Conservation (phyloP, 805 yeast genomes). For the Kodamaea laetipori region DNA sequence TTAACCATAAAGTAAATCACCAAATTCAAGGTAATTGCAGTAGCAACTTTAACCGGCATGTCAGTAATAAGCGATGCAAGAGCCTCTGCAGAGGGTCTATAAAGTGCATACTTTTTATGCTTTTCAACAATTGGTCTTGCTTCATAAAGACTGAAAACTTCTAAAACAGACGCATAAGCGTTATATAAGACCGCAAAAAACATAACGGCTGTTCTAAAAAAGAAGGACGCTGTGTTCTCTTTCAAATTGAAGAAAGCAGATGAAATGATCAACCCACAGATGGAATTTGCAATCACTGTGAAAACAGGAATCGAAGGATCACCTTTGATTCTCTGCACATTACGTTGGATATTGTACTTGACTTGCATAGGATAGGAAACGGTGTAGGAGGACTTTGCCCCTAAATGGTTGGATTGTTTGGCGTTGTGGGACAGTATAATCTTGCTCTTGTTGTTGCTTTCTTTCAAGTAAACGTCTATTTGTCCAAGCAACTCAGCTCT, state of each 20-base stretch:
- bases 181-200: conserved; percentile 63
- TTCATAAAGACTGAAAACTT: conserved; percentile 58
- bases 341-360: conserved; percentile 53
- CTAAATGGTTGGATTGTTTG: conserved; percentile 43
- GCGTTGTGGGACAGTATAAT: conserved; percentile 28
- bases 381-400: conserved; percentile 38
- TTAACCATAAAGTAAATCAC: conserved; percentile 32
- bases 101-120: conserved; percentile 71
- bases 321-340: conserved; percentile 55
- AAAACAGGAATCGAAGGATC: conserved; percentile 57
- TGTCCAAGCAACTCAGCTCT: conserved; percentile 42
- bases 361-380: conserved; percentile 33
- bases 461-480: conserved; percentile 42
- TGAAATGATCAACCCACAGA: conserved; percentile 61
- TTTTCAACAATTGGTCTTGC: conserved; percentile 68
- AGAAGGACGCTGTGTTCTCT: conserved; percentile 54
- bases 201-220: conserved; percentile 63
- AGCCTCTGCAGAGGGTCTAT: conserved; percentile 75
- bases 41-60: conserved; percentile 56
- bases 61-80: conserved; percentile 61
- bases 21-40: conserved; percentile 36
- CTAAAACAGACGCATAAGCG: conserved; percentile 62
- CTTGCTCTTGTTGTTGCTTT: conserved; percentile 16
- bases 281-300: conserved; percentile 52
- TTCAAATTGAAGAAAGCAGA: conserved; percentile 58